Evolutionary conservation across 345 rosid species (phyloP).

Genomic region (Lumnitzera littorea): DNA sequence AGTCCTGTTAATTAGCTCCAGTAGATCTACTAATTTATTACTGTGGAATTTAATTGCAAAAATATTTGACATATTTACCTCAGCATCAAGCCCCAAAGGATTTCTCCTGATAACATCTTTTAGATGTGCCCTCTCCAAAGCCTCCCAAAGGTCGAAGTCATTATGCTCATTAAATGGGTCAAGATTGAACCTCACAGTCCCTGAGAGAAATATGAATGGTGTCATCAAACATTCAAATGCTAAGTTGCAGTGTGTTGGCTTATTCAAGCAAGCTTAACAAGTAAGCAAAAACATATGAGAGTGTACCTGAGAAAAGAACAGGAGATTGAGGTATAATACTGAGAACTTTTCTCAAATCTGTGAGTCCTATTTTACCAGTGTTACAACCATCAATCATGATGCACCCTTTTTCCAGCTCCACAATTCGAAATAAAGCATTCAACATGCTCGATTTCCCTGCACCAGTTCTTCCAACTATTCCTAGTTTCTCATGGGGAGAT

Average conservation of each 20-base stretch:
- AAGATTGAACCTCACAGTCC: conserved; percentile 82
- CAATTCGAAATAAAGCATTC: conserved; percentile 85
- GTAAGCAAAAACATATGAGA: not conserved
- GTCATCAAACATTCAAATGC: too few species aligned
- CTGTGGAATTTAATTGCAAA: not conserved
- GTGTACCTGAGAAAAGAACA: conserved; percentile 84
- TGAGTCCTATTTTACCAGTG: conserved; percentile 56
- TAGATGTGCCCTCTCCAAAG: conserved; percentile 76
- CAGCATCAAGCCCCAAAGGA: conserved; percentile 62
- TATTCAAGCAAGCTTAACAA: too few species aligned
- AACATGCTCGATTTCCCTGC: conserved; percentile 95
- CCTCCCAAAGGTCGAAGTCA: conserved; percentile 93
- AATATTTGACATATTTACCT: conserved; percentile 29
- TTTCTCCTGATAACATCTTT: conserved; percentile 72
- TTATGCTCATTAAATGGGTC: conserved; percentile 85
- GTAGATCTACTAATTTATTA: not conserved
- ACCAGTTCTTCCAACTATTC: conserved; percentile 97
- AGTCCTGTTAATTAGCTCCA: too few species aligned
- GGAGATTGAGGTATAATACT: conserved; percentile 94
- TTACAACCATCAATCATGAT: conserved; percentile 64
- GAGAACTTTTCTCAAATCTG: conserved; percentile 70
- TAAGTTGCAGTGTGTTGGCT: too few species aligned
- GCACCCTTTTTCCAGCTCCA: conserved; percentile 76
- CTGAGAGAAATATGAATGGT: conserved; percentile 20
- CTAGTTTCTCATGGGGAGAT: conserved; percentile 72